Percentiles rank a stretch among this genome's conserved stretches.
Conservation (phyloP, 768 basidiomycete species). For the Lentinula raphanica region DNA sequence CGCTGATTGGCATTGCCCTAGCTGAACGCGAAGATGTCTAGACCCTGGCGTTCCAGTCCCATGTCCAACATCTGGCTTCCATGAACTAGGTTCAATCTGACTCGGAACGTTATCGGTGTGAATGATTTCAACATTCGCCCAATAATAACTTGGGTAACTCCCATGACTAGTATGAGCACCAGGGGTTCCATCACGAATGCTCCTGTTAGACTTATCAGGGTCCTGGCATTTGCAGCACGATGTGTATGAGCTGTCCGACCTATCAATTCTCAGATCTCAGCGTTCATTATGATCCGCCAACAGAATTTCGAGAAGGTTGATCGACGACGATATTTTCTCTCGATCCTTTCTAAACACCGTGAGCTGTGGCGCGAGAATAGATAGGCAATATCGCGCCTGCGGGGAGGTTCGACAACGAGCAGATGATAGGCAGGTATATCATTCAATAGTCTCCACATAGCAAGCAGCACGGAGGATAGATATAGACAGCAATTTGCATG, state of each 20-base stretch:
- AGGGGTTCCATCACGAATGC: background rate
- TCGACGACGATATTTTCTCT: background rate
- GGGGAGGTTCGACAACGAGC: background rate
- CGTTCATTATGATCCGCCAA: constrained; percentile 1
- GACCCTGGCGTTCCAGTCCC: background rate
- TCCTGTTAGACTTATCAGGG: background rate
- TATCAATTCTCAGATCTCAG: background rate
- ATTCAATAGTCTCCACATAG: no score
- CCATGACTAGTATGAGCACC: constrained; percentile 6
- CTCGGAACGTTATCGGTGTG: background rate
- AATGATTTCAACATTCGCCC: background rate
- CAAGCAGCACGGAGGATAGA: no score
- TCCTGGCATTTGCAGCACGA: background rate
- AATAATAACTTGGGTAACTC: background rate
- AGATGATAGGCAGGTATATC: background rate
- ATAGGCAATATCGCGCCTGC: background rate
- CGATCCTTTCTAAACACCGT: background rate
- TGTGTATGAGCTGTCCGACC: background rate
- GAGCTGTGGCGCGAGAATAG: background rate
- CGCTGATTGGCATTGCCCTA: no score
- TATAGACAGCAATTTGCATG: no score
- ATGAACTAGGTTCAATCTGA: background rate
- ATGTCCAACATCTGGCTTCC: background rate
- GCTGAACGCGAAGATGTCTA: background rate
- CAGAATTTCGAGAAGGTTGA: constrained; percentile 1